A percentile compares a stretch with the other conserved stretches of the same genome.
phyloP scores from a whole-genome alignment of 106 monocot species.

The Chionographis japonica region DNA sequence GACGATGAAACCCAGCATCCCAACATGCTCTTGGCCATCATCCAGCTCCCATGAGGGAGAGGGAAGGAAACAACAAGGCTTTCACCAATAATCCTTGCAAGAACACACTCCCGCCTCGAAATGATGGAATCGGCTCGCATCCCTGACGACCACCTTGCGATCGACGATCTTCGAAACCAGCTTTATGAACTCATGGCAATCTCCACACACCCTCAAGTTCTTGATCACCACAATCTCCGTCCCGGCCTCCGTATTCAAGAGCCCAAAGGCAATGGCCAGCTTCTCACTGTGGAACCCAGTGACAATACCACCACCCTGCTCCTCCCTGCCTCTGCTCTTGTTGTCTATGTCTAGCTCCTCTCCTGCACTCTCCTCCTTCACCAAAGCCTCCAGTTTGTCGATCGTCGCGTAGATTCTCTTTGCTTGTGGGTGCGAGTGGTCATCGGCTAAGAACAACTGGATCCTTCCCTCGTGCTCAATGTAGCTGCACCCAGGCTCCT shows the following conservation, averaged over 20 bases:
- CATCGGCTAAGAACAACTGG: slow-evolving; percentile 79
- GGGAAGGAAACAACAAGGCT: neutral
- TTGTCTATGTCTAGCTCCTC: neutral
- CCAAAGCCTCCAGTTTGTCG: slow-evolving; percentile 29
- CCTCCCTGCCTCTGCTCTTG: neutral
- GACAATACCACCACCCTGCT: neutral
- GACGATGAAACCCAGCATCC: too few relatives aligned
- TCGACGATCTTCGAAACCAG: slow-evolving; percentile 24
- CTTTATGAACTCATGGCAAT: slow-evolving; percentile 69
- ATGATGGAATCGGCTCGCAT: slow-evolving; percentile 83
- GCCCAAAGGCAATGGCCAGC: slow-evolving; percentile 67
- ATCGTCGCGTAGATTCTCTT: slow-evolving; percentile 44
- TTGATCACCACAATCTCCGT: slow-evolving; percentile 66
- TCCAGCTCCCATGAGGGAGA: too few relatives aligned
- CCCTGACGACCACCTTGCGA: slow-evolving; percentile 56
- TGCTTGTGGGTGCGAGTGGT: slow-evolving; percentile 58
- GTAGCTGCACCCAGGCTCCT: slow-evolving; percentile 78
- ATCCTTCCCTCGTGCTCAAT: slow-evolving; percentile 48
- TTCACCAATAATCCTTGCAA: slow-evolving; percentile 82
- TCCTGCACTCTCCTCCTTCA: slow-evolving; percentile 7
- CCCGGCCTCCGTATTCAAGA: slow-evolving; percentile 59
- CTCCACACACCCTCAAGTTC: slow-evolving; percentile 74
- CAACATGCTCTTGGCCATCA: too few relatives aligned
- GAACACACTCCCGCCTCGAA: slow-evolving; percentile 59
- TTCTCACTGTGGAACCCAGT: slow-evolving; percentile 67